A percentile compares a stretch with the other conserved stretches of the same genome.
These are phyloP conservation scores for Boletus rex-veris DNA, from an alignment of 768 basidiomycete genomes.

Conservation along the genomic window DNA sequence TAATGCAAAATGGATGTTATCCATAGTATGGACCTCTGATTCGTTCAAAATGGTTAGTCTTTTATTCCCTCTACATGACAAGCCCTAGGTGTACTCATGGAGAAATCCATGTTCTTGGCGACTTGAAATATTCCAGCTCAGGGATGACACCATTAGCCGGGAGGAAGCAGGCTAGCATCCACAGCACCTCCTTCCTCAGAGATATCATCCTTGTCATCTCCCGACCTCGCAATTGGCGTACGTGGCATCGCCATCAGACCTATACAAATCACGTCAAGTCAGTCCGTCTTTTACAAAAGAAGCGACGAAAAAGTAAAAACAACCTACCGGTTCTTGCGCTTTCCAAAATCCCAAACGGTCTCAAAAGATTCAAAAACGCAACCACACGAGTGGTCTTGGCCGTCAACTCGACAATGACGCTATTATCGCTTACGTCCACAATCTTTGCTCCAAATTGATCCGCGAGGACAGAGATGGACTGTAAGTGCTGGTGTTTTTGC, in stretches of 20 bases:
- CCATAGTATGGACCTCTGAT: too few relatives aligned
- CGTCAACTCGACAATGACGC: slow-evolving; percentile 91
- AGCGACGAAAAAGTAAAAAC: background rate
- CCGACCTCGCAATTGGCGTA: slow-evolving; percentile 70
- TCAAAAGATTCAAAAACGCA: slow-evolving; percentile 85
- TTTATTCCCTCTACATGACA: background rate
- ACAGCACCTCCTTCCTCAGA: slow-evolving; percentile 56
- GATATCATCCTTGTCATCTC: slow-evolving; percentile 56
- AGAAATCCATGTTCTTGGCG: too few relatives aligned
- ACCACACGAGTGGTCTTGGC: slow-evolving; percentile 91
- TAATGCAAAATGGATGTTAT: too few relatives aligned
- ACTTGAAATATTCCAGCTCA: too few relatives aligned
- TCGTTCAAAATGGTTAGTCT: too few relatives aligned
- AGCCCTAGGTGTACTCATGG: background rate
- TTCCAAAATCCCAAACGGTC: slow-evolving; percentile 95
- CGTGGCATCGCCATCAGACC: slow-evolving; percentile 99
- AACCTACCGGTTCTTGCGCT: slow-evolving; percentile 85
- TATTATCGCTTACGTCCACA: slow-evolving; percentile 93
- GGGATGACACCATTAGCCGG: slow-evolving; percentile 54
- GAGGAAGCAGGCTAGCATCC: slow-evolving; percentile 90
- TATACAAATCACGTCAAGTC: slow-evolving; percentile 25
- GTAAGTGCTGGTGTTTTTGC: slow-evolving; percentile 83
- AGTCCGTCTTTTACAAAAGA: background rate
- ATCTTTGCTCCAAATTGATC: slow-evolving; percentile 89
- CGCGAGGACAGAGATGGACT: slow-evolving; percentile 81